Base-by-base conservation (phyloP, 768 basidiomycete species). In the Baorangia bicolor region DNA sequence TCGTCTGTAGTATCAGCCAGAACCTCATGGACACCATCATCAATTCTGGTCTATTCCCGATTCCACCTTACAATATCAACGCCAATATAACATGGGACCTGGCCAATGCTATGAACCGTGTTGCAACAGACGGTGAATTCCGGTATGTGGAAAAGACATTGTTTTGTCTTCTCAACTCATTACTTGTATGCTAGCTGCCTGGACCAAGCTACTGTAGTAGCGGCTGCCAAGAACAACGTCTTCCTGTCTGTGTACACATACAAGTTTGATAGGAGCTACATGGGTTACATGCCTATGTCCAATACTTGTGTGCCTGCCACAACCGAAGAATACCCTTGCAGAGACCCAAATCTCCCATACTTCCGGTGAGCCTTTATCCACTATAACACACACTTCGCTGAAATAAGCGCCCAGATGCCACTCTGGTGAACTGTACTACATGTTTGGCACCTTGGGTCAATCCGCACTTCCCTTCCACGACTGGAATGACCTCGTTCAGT, bases 181-280 rank as follows among this genome's bases (percentile, higher is more conserved):
- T 4, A 3, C 4, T 11, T 10, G n/a, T 21, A 39, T 31, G 28
- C 4, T 63, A 59, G 59, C 14, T 60, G 59, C 31, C 59, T 82
- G 30, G 79, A 81, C 59, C 78, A 80, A 60, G 80, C 80, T 0
- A 80, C 80, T 0, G 75, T 76, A 7, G 71, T 74, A 34, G 75
- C 80, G 1, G 77, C 75, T 20, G 69, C 75, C 9, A 66, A 72
- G 33, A 72, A 81, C 62, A 64, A 72, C 11, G 64, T 77, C 11
- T 78, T 81, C 65, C 66, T 70, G 21, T 75, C 73, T 12, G 66
- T 77, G 8, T 78, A 73, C 63, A 69, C 74, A 14, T 81, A 81
- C 65, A 71, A 79, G 55, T 81, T 81, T 55, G 78, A 82, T 55
- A 64, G 78, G 33, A 76, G 73, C 53, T 78, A 77, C 46, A 67